Base-by-base conservation (phyloP, 192 early-diverging fungal genomes). In the Entophlyctis luteolus region DNA sequence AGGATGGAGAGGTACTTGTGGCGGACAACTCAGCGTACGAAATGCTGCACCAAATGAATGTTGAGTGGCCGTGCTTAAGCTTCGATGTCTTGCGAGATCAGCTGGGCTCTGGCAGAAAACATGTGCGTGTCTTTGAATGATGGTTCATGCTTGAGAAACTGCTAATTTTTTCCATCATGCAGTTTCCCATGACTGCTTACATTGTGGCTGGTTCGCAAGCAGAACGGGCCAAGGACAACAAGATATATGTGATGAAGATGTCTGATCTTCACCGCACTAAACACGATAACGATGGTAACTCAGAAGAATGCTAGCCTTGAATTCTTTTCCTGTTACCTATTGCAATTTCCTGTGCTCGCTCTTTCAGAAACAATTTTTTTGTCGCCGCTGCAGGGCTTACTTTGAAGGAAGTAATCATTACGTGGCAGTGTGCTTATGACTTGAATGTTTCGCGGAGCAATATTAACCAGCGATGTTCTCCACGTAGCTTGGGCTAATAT, bases 201-300 rank as follows among this genome's bases (percentile, higher is more conserved):
- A 81, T 95, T 16, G 93, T 95, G 12, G 90, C 95, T 25, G 96
- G 96, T 50, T 93, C 94, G 5, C 93, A 95, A 71, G 93, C 95
- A 8, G 90, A 92, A 53, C 70, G 76, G 14, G 73, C 86, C 29
- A 85, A 86, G 65, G 88, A 92, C 73, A 98, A 98, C 77, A 91
- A 96, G 68, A 72, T 99, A 32, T 80, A 95, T 34, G 74, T 99
- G 39, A 94, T 99, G 89, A 98, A 98, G 77, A 88, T 96, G 91
- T 89, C 89, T 37, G 90, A 93, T 63, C 74, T 99, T 29, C 89
- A 93, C 68, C 88, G 89, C 65, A 99, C 95, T 22, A 93, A 94
- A 79, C 82, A 93, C 72, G 92, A 96, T 75, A 93, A 92, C 69
- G 74, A 75, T 56, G 70, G 71, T 34, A 73, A 37, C 58, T 50